These are phyloP conservation scores for Trichophyton mentagrophytes DNA, from an alignment of 2,329 filamentous ascomycete genomes.

Conservation along the genomic window DNA sequence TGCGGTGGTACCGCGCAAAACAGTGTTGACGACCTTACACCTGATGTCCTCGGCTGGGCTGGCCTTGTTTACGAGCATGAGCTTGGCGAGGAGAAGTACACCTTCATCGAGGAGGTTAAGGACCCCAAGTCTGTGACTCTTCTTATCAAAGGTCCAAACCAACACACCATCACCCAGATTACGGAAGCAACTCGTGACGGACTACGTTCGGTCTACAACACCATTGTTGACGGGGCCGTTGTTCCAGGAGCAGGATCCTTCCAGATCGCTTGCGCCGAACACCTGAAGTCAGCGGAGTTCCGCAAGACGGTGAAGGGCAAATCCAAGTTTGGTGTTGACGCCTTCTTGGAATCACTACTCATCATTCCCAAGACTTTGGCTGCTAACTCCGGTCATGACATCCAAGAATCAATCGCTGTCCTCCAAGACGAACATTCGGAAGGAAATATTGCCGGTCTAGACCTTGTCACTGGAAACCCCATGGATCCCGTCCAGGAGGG, in stretches of 20 bases:
- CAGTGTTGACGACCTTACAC: conserved; percentile 83
- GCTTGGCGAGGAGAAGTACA: conserved; percentile 97
- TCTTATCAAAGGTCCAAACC: conserved; percentile 94
- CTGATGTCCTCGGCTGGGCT: conserved; percentile 87
- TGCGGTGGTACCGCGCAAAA: conserved; percentile 89
- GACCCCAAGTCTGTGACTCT: conserved; percentile 96
- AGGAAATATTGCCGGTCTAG: conserved; percentile 73
- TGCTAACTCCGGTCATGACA: conserved; percentile 89
- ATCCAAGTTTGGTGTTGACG: conserved; percentile 87
- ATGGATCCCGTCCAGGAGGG: conserved; percentile 93
- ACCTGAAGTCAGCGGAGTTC: conserved; percentile 78
- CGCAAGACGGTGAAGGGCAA: conserved; percentile 90
- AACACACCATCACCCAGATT: conserved; percentile 92
- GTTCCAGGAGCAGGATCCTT: conserved; percentile 91
- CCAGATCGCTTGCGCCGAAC: conserved; percentile 81
- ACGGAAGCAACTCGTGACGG: conserved; percentile 93
- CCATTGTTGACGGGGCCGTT: conserved; percentile 95
- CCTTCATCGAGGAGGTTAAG: conserved; percentile 96
- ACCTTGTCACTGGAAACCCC: conserved; percentile 73
- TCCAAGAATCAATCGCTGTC: conserved; percentile 81
- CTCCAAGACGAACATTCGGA: conserved; percentile 77
- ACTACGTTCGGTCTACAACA: conserved; percentile 94
- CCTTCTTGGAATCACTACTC: conserved; percentile 87
- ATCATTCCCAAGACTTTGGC: conserved; percentile 96
- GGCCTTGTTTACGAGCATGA: conserved; percentile 95